Percentiles rank a stretch among this genome's conserved stretches.
phyloP scores from a whole-genome alignment of 192 early-diverging fungal genomes.

The Coemansia sp. region DNA sequence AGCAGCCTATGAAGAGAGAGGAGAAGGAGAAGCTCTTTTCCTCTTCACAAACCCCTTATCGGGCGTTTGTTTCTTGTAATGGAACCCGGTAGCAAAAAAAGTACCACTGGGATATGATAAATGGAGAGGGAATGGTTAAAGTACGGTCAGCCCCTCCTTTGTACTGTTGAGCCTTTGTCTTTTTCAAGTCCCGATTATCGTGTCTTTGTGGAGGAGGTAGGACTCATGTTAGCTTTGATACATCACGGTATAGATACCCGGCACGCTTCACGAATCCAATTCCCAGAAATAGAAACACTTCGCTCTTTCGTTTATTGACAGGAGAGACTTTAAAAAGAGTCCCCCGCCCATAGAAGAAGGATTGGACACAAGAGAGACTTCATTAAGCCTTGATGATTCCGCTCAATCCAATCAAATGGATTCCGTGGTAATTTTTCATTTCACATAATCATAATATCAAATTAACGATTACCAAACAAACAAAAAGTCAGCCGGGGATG shows the following conservation, averaged over 20 bases:
- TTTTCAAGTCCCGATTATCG: conserved; percentile 5
- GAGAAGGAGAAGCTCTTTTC: too few relatives aligned
- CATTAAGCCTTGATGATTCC: too few relatives aligned
- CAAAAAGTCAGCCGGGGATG: conserved; percentile 32
- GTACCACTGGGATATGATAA: too few relatives aligned
- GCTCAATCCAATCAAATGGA: background rate
- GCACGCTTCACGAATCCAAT: background rate
- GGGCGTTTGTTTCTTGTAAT: too few relatives aligned
- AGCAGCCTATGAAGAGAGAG: too few relatives aligned
- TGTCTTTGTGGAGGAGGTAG: background rate
- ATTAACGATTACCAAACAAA: conserved; percentile 5
- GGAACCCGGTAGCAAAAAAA: too few relatives aligned
- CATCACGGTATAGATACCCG: background rate
- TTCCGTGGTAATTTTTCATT: background rate
- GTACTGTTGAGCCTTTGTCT: background rate
- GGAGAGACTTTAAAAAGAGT: too few relatives aligned
- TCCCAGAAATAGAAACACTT: background rate
- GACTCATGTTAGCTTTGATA: background rate
- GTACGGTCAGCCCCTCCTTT: background rate
- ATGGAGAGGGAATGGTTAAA: too few relatives aligned
- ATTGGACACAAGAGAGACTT: too few relatives aligned
- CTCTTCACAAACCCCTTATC: too few relatives aligned
- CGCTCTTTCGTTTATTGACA: too few relatives aligned
- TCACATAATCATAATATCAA: background rate
- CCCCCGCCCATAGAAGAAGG: too few relatives aligned